A percentile compares a stretch with the other conserved stretches of the same genome.
Evolutionary conservation across 208 protist genomes (phyloP).

Genomic region (Trypanosoma congolense): DNA sequence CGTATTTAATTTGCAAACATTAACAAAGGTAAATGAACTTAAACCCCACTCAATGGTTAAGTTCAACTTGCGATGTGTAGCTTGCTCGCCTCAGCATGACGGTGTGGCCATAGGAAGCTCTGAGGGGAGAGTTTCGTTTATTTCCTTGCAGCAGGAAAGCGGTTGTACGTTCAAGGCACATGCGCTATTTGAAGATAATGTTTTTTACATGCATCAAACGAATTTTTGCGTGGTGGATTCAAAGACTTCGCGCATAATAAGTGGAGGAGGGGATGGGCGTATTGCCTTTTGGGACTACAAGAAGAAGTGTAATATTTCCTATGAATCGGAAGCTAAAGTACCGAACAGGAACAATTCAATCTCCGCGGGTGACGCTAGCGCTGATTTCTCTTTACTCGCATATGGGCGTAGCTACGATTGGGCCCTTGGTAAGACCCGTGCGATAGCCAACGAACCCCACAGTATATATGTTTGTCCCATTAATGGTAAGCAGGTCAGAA

Average conservation of each 20-base stretch:
- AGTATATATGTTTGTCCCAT: conserved; percentile 17
- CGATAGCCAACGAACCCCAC: conserved; percentile 23
- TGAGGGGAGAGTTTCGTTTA: conserved; percentile 67
- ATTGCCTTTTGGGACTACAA: conserved; percentile 39
- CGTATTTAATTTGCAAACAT: conserved; percentile 59
- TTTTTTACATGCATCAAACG: conserved; percentile 51
- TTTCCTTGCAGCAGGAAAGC: conserved; percentile 28
- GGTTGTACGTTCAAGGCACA: conserved; percentile 75
- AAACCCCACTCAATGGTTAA: conserved; percentile 49
- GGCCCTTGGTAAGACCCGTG: conserved; percentile 65
- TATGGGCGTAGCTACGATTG: conserved; percentile 86
- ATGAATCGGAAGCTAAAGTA: conserved; percentile 25
- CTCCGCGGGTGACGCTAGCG: conserved; percentile 64
- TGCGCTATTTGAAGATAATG: conserved; percentile 28
- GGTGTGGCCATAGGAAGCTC: conserved; percentile 65
- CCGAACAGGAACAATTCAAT: conserved; percentile 52
- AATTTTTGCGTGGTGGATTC: conserved; percentile 77
- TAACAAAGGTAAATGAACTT: conserved; percentile 49
- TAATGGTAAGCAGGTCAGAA: neutral
- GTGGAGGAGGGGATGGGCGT: conserved; percentile 67
- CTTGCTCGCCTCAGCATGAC: conserved; percentile 53
- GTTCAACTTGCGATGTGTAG: conserved; percentile 64
- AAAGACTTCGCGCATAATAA: conserved; percentile 30
- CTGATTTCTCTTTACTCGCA: conserved; percentile 50
- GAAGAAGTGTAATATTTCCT: conserved; percentile 30